These are phyloP conservation scores for Selenicereus undatus DNA, from an alignment of 148 eudicot species.

Conservation along the genomic window DNA sequence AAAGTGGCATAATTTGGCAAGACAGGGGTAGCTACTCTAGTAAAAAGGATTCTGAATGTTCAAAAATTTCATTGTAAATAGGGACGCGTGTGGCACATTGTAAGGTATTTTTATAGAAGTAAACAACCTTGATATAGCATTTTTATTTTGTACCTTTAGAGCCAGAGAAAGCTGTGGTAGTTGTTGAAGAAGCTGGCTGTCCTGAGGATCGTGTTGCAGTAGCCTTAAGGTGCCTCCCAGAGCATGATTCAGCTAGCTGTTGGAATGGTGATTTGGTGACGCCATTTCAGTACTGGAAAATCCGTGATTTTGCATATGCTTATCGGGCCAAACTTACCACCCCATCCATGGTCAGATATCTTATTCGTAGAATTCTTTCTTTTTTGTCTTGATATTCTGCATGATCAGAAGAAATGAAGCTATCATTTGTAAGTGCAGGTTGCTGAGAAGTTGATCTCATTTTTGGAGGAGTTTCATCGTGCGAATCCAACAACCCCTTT, in stretches of 20 bases:
- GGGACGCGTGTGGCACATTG: not conserved
- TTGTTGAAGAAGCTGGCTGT: slow-evolving; percentile 65
- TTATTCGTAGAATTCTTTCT: not conserved
- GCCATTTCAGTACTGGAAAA: slow-evolving; percentile 86
- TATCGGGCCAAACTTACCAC: slow-evolving; percentile 70
- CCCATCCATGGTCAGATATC: slow-evolving; percentile 61
- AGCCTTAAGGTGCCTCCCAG: slow-evolving; percentile 68
- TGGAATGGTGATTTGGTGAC: slow-evolving; percentile 46
- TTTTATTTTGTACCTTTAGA: slow-evolving; percentile 40
- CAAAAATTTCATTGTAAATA: not conserved
- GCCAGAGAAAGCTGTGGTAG: slow-evolving; percentile 51
- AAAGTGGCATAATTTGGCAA: not conserved
- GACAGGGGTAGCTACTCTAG: not conserved
- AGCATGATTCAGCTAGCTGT: slow-evolving; percentile 50
- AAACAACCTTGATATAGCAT: not conserved
- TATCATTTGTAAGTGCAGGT: slow-evolving; percentile 39
- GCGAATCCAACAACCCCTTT: slow-evolving; percentile 67
- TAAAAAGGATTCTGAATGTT: not conserved
- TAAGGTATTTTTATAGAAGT: not conserved
- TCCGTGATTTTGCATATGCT: slow-evolving; percentile 90
- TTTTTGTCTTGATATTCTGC: slow-evolving; percentile 2
- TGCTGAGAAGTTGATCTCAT: slow-evolving; percentile 77
- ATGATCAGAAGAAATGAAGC: slow-evolving; percentile 6
- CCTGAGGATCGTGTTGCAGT: slow-evolving; percentile 71
- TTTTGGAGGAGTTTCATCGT: slow-evolving; percentile 75